Percentiles rank a stretch among this genome's conserved stretches.
phyloP scores from a whole-genome alignment of 331 rosid genomes.

The Stylosanthes scabra region DNA sequence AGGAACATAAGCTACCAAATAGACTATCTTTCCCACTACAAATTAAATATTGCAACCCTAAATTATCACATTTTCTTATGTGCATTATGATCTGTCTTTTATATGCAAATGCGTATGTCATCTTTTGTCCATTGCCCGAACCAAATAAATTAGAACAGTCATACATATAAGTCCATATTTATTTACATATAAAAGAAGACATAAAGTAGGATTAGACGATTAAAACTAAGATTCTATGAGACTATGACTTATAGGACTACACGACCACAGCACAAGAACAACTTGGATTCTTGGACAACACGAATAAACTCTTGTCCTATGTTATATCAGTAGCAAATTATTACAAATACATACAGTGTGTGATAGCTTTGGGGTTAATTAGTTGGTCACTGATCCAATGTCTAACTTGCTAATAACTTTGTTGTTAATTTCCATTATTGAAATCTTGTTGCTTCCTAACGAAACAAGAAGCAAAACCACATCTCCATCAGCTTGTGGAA shows the following conservation, averaged over 20 bases:
- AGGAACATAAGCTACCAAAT: too few relatives aligned
- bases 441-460: constrained; percentile 11
- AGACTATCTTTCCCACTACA: too few relatives aligned
- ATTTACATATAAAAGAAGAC: not conserved
- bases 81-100: not conserved
- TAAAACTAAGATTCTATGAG: constrained; percentile 33
- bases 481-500: constrained; percentile 6
- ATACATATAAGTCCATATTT: not conserved
- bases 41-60: too few relatives aligned
- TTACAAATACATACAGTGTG: too few relatives aligned
- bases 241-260: too few relatives aligned
- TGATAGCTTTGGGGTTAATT: too few relatives aligned
- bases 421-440: constrained; percentile 1
- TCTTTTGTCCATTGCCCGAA: not conserved
- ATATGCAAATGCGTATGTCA: not conserved
- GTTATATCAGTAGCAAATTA: too few relatives aligned
- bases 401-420: constrained; percentile 22
- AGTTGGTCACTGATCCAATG: constrained; percentile 30
- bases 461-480: constrained; percentile 10
- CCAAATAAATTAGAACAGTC: not conserved
- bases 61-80: not conserved
- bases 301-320: not conserved
- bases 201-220: constrained; percentile 25
- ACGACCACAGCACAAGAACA: not conserved
- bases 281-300: not conserved